These are phyloP conservation scores for Priceomyces fermenticarens DNA, from an alignment of 805 yeast species.

Conservation along the genomic window DNA sequence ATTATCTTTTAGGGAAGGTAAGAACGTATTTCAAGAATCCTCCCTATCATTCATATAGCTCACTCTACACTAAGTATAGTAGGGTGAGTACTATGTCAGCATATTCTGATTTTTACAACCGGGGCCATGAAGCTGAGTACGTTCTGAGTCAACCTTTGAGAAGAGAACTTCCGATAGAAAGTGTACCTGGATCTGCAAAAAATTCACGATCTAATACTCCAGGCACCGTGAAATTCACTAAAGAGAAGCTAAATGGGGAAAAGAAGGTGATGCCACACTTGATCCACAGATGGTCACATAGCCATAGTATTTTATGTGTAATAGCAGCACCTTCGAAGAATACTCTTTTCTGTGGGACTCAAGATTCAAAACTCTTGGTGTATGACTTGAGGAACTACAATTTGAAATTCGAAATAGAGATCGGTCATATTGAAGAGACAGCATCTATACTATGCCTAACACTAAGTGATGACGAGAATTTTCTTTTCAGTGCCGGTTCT, in stretches of 20 bases:
- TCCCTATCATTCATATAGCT: too few relatives aligned
- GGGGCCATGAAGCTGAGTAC: conserved; percentile 35
- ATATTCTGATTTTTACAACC: conserved; percentile 1
- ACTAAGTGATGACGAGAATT: conserved; percentile 50
- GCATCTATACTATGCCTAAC: conserved; percentile 75
- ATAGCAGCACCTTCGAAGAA: conserved; percentile 56
- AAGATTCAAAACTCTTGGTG: conserved; percentile 73
- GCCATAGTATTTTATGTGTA: conserved; percentile 70
- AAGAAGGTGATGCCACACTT: conserved; percentile 22
- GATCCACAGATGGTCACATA: conserved; percentile 75
- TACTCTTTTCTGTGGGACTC: conserved; percentile 84
- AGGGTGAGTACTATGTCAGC: neutral
- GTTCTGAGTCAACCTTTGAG: conserved; percentile 21
- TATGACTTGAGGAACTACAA: conserved; percentile 67
- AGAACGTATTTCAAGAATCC: too few relatives aligned
- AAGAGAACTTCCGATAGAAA: conserved; percentile 25
- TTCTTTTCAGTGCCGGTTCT: conserved; percentile 80
- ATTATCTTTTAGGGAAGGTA: too few relatives aligned
- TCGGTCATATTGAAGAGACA: conserved; percentile 51
- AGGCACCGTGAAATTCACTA: conserved; percentile 9
- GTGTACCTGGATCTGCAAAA: conserved; percentile 17
- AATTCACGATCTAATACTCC: conserved; percentile 17
- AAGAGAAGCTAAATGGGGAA: conserved; percentile 7
- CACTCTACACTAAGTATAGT: neutral
- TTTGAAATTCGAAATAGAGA: conserved; percentile 41